Evolutionary conservation across 768 basidiomycete genomes (phyloP).

Genomic region (Mycena leptocephala): DNA sequence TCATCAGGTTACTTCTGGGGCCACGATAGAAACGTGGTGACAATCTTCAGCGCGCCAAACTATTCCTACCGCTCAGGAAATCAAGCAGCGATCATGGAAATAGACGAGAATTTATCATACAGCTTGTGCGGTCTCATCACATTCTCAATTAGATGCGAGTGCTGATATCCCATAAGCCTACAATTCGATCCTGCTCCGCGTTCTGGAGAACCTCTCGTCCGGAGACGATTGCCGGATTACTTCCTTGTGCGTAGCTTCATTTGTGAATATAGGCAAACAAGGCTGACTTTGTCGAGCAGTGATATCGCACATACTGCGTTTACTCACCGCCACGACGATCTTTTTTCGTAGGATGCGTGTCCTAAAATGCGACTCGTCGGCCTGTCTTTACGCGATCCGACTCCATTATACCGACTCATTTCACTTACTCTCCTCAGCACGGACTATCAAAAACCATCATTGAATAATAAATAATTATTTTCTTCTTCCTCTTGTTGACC

Average conservation of each 20-base stretch:
- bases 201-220: slow-evolving; percentile 98
- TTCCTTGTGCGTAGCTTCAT: slow-evolving; percentile 78
- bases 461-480: not conserved
- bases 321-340: not conserved
- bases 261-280: not conserved
- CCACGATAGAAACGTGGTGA: slow-evolving; percentile 98
- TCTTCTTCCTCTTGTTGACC: too few relatives aligned
- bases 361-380: not conserved
- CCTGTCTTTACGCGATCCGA: slow-evolving; percentile 22
- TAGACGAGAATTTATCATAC: slow-evolving; percentile 97
- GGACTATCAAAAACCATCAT: not conserved
- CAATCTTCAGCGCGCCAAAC: slow-evolving; percentile 99
- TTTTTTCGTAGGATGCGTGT: not conserved
- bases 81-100: slow-evolving; percentile 99
- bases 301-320: slow-evolving; percentile 15
- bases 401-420: not conserved
- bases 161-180: slow-evolving; percentile 70
- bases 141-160: slow-evolving; percentile 13
- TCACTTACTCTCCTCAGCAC: not conserved
- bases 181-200: slow-evolving; percentile 99
- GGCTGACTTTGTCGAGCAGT: slow-evolving; percentile 19
- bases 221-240: slow-evolving; percentile 94
- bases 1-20: slow-evolving; percentile 92
- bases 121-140: slow-evolving; percentile 78
- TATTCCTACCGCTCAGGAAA: slow-evolving; percentile 99